These are phyloP conservation scores for Helicocarpus griseus DNA, from an alignment of 2,329 filamentous ascomycete species.

Conservation along the genomic window DNA sequence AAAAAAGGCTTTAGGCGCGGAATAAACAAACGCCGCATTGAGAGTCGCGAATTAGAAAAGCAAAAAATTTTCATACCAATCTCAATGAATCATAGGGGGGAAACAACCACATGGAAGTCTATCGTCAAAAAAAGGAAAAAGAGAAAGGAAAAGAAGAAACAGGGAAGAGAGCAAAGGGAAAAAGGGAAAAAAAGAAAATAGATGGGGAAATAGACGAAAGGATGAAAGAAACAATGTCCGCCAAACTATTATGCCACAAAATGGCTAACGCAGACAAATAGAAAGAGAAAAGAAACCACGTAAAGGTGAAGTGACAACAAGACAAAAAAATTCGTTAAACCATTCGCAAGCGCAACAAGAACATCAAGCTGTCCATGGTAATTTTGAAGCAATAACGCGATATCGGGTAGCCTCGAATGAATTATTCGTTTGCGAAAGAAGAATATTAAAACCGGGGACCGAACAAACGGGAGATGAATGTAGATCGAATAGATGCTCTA, in stretches of 20 bases:
- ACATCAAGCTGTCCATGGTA: not conserved
- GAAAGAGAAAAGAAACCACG: not conserved
- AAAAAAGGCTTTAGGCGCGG: slow-evolving; percentile 1
- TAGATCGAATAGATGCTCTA: not conserved
- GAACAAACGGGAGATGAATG: slow-evolving; percentile 13
- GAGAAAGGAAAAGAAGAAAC: not conserved
- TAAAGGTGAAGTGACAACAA: slow-evolving; percentile 6
- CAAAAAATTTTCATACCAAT: not conserved
- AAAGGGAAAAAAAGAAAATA: not conserved
- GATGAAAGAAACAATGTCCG: not conserved
- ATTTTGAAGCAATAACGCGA: not conserved
- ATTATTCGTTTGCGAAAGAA: not conserved
- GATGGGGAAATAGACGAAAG: too few relatives aligned
- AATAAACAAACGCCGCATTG: not conserved
- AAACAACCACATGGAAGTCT: slow-evolving; percentile 4
- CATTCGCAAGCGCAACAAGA: not conserved
- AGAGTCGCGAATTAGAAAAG: not conserved
- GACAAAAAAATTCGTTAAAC: slow-evolving; percentile 6
- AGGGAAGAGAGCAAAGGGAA: not conserved
- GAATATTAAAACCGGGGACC: slow-evolving; percentile 9
- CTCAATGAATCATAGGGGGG: not conserved
- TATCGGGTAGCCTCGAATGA: not conserved
- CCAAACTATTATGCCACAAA: not conserved
- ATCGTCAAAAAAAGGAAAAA: slow-evolving; percentile 1
- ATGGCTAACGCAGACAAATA: not conserved